Evolutionary conservation across 352 stramenopile genomes (phyloP), one percentile per base, ranked within the genome.

Genomic region (Phytopythium aichiense): DNA sequence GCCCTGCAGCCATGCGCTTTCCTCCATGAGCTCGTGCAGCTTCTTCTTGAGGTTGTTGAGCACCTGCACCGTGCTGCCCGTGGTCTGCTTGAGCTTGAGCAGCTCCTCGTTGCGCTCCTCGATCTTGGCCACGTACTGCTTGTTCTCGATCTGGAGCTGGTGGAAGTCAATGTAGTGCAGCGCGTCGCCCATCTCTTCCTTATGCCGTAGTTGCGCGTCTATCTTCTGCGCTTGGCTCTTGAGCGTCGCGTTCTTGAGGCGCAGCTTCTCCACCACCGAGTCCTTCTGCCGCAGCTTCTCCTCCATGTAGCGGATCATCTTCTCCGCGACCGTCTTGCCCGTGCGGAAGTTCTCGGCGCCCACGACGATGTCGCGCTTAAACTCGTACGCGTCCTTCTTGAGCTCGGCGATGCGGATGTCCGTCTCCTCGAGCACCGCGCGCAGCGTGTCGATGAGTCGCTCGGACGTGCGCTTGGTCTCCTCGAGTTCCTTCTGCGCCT

Each of bases 101-200:
- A 98, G 74, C 73, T 98, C 92, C 67, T 97, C 84, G 60, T 98
- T 98, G 35, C 91, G 77, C 74, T 98, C 94, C 67, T 98, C 94
- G 62, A 98, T 98, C 67, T 95, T 98, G 55, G 83, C 79, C 9
- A 98, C 79, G 75, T 98, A 98, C 73, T 98, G 93, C 60, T 98
- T 98, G 81, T 98, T 98, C 70, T 98, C 94, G 54, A 98, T 98
- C 75, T 98, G 94, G 13, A 98, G 77, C 60, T 96, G 88, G 68
- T 98, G 94, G 56, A 98, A 98, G 55, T 98, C 94, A 49, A 98
- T 98, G 74, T 98, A 98, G 65, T 98, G 93, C 8, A 98, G 77
- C 11, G 91, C 90, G 59, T 98, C 94, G 22, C 94, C 92, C 87
- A 98, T 97, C 48, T 98, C 94, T 72, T 98, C 92, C 65, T 98